These are phyloP conservation scores for Plenodomus tracheiphilus DNA, from an alignment of 2,329 filamentous ascomycete species.

Conservation along the genomic window DNA sequence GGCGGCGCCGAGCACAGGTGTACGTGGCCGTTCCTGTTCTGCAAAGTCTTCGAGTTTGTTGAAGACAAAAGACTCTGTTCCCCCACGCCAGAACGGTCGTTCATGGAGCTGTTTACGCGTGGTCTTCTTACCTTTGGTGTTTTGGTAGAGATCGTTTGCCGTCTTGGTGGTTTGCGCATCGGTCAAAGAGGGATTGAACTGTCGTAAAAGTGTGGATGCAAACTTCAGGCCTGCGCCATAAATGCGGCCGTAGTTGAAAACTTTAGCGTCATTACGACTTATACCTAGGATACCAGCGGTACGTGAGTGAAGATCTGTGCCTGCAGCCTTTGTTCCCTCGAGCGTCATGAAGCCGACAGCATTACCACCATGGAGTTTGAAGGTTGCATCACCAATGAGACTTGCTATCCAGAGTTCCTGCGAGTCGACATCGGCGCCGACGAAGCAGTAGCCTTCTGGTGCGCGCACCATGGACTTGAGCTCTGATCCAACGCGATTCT, in stretches of 20 bases:
- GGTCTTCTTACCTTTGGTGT: constrained; percentile 89
- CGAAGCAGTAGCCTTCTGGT: constrained; percentile 87
- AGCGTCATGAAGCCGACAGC: constrained; percentile 99
- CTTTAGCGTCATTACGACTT: constrained; percentile 90
- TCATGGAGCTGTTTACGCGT: constrained; percentile 72
- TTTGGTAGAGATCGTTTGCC: constrained; percentile 79
- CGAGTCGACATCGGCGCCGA: constrained; percentile 96
- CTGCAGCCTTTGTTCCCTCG: constrained; percentile 90
- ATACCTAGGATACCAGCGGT: constrained; percentile 93
- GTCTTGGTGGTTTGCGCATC: constrained; percentile 77
- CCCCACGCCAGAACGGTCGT: constrained; percentile 87
- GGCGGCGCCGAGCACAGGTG: constrained; percentile 88
- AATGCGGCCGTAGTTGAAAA: constrained; percentile 98
- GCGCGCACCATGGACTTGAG: constrained; percentile 96
- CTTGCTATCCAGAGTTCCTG: constrained; percentile 98
- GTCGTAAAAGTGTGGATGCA: constrained; percentile 82
- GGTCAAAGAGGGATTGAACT: constrained; percentile 86
- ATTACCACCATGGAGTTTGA: constrained; percentile 93
- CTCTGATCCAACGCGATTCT: constrained; percentile 93
- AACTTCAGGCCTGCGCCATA: constrained; percentile 98
- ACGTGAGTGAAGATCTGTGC: constrained; percentile 91
- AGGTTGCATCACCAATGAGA: constrained; percentile 90
- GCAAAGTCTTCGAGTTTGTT: constrained; percentile 98
- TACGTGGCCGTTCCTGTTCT: constrained; percentile 86
- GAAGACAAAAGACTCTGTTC: constrained; percentile 97